These are phyloP conservation scores for Balakata baccata DNA, from an alignment of 345 rosid genomes.

Conservation along the genomic window DNA sequence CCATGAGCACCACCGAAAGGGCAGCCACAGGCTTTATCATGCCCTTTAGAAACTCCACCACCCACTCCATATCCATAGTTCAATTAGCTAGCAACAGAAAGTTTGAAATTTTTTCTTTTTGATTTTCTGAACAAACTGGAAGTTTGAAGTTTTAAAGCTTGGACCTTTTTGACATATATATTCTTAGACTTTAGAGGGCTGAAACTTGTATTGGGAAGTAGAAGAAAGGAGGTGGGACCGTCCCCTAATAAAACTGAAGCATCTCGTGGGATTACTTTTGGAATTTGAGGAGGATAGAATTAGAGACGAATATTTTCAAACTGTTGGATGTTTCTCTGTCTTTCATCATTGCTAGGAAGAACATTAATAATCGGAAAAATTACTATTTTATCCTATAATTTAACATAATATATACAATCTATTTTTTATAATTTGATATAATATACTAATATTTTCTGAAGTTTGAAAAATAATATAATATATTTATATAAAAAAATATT, in stretches of 20 bases:
- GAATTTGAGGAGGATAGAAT: not conserved
- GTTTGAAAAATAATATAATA: too few relatives aligned
- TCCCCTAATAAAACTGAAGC: conserved; percentile 23
- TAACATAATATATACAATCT: too few relatives aligned
- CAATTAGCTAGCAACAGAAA: not conserved
- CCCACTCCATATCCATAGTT: conserved; percentile 52
- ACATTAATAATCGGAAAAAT: too few relatives aligned
- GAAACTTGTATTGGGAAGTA: not conserved
- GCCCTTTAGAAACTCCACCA: conserved; percentile 51
- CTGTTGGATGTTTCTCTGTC: not conserved
- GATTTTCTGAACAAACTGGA: too few relatives aligned
- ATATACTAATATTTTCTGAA: too few relatives aligned
- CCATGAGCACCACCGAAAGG: conserved; percentile 66
- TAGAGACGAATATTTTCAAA: not conserved
- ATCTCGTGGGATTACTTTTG: conserved; percentile 18
- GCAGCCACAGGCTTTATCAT: conserved; percentile 87
- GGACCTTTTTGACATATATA: too few relatives aligned
- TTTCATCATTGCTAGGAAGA: too few relatives aligned
- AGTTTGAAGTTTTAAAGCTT: too few relatives aligned
- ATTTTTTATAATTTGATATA: too few relatives aligned
- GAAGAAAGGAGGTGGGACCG: conserved; percentile 16
- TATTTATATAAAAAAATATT: too few relatives aligned
- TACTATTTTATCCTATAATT: too few relatives aligned
- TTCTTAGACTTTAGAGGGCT: not conserved
- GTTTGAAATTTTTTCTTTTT: not conserved